Evolutionary conservation across 83 land plant species (phyloP).

Genomic region (Diphasiastrum complanatum): DNA sequence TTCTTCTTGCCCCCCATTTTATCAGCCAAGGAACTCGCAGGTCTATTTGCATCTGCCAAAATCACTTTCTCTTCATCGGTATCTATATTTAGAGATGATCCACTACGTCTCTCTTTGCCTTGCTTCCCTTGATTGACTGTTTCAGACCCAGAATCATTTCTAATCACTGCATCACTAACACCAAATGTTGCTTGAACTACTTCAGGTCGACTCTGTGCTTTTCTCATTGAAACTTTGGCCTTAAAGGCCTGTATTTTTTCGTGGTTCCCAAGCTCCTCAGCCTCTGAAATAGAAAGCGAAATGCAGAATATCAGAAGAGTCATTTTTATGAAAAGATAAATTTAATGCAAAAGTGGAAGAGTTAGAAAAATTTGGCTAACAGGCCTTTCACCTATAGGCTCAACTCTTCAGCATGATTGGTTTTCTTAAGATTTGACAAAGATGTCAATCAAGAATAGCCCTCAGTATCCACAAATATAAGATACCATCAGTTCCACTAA

Average conservation of each 20-base stretch:
- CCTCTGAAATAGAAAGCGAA: constrained; percentile 30
- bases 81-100: background rate
- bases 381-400: no score
- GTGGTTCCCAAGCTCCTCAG: constrained; percentile 21
- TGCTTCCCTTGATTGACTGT: constrained; percentile 6
- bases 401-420: background rate
- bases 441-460: background rate
- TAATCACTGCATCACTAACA: constrained; percentile 22
- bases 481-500: constrained; percentile 35
- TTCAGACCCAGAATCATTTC: constrained; percentile 8
- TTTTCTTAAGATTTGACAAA: background rate
- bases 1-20: constrained; percentile 48
- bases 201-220: constrained; percentile 17
- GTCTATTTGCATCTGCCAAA: constrained; percentile 8
- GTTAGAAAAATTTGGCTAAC: no score
- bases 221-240: constrained; percentile 28
- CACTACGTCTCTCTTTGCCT: constrained; percentile 14
- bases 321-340: constrained; percentile 17
- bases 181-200: constrained; percentile 12
- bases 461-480: background rate
- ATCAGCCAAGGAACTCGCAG: background rate
- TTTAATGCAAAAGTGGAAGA: background rate
- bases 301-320: constrained; percentile 35
- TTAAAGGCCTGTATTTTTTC: constrained; percentile 24
- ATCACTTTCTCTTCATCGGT: background rate